phyloP scores from a whole-genome alignment of 805 yeast genomes.

The Pichia deserticola region DNA sequence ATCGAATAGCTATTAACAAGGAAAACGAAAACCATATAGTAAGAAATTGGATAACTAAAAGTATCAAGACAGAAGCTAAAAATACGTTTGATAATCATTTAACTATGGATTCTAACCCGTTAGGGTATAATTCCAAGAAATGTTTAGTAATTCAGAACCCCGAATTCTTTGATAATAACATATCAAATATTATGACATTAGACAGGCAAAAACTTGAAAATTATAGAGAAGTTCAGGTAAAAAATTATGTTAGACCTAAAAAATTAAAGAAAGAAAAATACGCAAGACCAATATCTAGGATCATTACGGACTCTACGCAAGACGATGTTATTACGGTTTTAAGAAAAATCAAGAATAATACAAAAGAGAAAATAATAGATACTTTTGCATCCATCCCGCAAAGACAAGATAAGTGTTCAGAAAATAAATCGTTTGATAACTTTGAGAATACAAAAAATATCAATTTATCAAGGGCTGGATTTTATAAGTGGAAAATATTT shows the following conservation, averaged over 20 bases:
- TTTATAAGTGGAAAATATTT: constrained; percentile 1
- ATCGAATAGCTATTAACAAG: not conserved
- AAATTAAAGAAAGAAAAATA: not conserved
- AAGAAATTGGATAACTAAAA: constrained; percentile 1
- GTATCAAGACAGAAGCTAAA: not conserved
- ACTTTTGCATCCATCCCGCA: not conserved
- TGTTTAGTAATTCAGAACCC: constrained; percentile 1
- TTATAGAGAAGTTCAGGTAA: not conserved
- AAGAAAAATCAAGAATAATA: not conserved
- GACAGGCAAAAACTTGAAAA: not conserved
- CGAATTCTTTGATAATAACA: not conserved
- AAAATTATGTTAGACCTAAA: not conserved
- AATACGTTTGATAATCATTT: not conserved
- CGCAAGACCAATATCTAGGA: not conserved
- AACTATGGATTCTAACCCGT: not conserved
- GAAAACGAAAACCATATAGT: not conserved
- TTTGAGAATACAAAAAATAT: not conserved
- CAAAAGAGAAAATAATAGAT: not conserved
- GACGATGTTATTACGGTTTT: not conserved
- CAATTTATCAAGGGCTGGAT: not conserved
- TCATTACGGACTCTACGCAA: not conserved
- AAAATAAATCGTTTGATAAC: not conserved
- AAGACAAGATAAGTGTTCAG: not conserved
- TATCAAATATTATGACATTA: not conserved
- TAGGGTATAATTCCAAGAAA: not conserved